Evolutionary conservation across 2,329 filamentous ascomycete genomes (phyloP).

Genomic region (Ophiostoma sp.): DNA sequence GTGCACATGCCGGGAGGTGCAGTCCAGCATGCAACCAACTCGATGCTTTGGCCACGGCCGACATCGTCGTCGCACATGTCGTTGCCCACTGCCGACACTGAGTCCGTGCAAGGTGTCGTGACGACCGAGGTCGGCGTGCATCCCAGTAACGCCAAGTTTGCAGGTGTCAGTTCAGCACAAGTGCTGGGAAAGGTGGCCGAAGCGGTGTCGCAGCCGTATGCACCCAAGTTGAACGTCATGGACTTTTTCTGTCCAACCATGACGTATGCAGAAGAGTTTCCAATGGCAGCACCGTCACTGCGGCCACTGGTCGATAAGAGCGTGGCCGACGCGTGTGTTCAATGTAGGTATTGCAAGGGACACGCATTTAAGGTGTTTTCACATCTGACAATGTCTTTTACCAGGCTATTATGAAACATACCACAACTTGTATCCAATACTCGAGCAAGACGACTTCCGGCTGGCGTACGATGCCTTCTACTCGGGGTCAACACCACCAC

Average conservation of each 20-base stretch:
- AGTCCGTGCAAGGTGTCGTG: neutral
- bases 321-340: neutral
- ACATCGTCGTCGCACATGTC: neutral
- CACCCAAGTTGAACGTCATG: neutral
- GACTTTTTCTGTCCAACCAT: neutral
- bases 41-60: neutral
- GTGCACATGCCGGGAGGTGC: no score
- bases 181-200: neutral
- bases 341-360: no score
- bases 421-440: neutral
- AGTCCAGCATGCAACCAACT: no score
- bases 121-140: neutral
- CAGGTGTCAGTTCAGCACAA: neutral
- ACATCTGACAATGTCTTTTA: no score
- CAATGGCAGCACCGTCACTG: neutral
- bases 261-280: neutral
- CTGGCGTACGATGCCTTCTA: neutral
- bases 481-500: neutral
- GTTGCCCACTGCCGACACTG: neutral
- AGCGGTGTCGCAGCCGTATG: neutral
- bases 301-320: neutral
- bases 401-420: neutral
- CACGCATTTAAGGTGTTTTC: no score
- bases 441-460: neutral
- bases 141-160: neutral